Evolutionary conservation across 169 alveolate genomes (phyloP), one percentile per base, ranked within the genome.

Genomic region (Eimeria maxima): DNA sequence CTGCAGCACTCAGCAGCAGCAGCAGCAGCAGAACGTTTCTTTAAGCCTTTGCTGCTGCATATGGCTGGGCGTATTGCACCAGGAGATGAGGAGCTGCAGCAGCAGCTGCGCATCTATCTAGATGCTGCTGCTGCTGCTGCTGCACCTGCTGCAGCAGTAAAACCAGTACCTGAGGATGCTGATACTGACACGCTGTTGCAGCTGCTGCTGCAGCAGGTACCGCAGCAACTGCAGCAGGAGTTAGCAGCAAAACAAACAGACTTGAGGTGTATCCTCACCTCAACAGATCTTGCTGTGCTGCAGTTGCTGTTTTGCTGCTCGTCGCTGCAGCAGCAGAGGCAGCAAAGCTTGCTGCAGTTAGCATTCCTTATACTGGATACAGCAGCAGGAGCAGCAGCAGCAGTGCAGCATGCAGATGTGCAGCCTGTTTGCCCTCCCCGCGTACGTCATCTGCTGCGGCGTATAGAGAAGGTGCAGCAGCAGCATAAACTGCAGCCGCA

Each of bases 301-400:
- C 90, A 53, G 73, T 42, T 81, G 73, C 73, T 81, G 73, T 50
- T 81, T n/a, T 81, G 90, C 53, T 81, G 87, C 60, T 53, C 16
- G 11, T 47, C 74, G 29, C 90, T 81, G 90, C 90, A 50, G 90
- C 90, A 45, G 90, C 90, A 53, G 67, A 71, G 53, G 90, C 90
- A 45, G 71, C 90, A 81, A 0, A 71, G 73, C 73, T n/a, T 50
- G 50, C 47, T 81, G 90, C 67, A 53, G 71, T 53, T 50, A 22
- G 74, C n/a, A 10, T 22, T 81, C 24, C 73, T 7, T 27, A 22
- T 45, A 11, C 74, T 81, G 16, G 74, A 45, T 50, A 53, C 74
- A 53, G 90, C 90, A 50, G 74, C 73, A n/a, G 71, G 74, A 27
- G 90, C 90, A 81, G 90, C 90, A 45, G 90, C 90, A 81, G 90